These are phyloP conservation scores for Starmera amethionina DNA, from an alignment of 805 yeast genomes.

Conservation along the genomic window DNA sequence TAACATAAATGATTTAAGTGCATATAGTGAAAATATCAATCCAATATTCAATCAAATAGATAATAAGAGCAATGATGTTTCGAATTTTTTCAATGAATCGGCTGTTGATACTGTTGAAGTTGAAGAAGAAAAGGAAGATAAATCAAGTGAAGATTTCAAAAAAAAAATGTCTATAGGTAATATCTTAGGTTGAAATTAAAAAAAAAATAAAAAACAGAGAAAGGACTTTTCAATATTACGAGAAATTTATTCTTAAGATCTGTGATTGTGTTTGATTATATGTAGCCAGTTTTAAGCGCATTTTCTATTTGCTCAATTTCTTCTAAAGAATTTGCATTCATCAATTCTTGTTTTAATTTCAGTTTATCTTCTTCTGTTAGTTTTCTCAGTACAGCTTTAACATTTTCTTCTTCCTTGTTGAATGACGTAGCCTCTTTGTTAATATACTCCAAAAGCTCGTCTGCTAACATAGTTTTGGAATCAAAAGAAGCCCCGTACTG, in stretches of 20 bases:
- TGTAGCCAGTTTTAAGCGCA: slow-evolving; percentile 32
- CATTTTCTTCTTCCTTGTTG: slow-evolving; percentile 23
- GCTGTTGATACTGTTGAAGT: no score
- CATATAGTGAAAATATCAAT: no score
- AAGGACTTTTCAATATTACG: neutral
- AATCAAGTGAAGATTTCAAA: neutral
- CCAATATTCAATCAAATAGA: no score
- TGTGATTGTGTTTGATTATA: slow-evolving; percentile 4
- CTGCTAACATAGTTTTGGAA: slow-evolving; percentile 22
- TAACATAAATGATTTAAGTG: no score
- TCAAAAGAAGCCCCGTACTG: slow-evolving; percentile 27
- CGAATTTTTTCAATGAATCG: no score
- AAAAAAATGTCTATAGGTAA: slow-evolving; percentile 2
- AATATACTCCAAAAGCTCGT: slow-evolving; percentile 11
- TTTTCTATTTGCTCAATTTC: slow-evolving; percentile 69
- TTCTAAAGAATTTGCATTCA: slow-evolving; percentile 55
- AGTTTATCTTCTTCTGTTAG: slow-evolving; percentile 46
- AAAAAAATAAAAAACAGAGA: neutral
- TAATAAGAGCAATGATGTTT: no score
- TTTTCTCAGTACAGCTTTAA: slow-evolving; percentile 29
- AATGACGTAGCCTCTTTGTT: slow-evolving; percentile 2
- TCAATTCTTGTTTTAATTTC: slow-evolving; percentile 41
- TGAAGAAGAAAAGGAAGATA: no score
- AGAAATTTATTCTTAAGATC: neutral
- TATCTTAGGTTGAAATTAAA: neutral